Evolutionary conservation across 192 early-diverging fungal genomes (phyloP), one percentile per base, ranked within the genome.

Genomic region (Jimgerdemannia flammicorona): DNA sequence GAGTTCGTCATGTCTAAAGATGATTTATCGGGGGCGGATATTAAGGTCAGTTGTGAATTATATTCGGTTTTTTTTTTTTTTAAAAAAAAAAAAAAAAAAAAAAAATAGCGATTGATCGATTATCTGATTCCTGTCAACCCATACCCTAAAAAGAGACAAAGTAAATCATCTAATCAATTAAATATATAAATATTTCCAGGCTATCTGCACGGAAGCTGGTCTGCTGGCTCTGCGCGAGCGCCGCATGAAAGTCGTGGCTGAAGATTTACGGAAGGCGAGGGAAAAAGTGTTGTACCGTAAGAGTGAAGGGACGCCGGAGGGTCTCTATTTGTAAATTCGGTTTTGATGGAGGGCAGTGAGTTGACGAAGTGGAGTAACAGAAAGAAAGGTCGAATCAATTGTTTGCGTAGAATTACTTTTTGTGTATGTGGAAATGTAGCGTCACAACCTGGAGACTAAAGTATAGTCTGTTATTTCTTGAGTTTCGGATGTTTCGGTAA

Each of bases 1-100:
- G 98, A 99, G 78, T 97, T 98, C 89, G 95, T 99, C 66, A 98
- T 97, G 96, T 94, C 96, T 9, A 99, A 99, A 85, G 98, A 99
- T 84, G 98, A 99, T 80, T 86, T 99, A 64, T 95, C 93, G 69
- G 98, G 98, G 68, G 98, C 98, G 29, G 98, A 99, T 84, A 96
- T 99, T 75, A 99, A 99, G 87, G 90, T 90, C 78, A 69, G 19
- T 4, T 41, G 67, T 70, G 41, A 42, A 40, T 11, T 64, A 0
- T 14, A 59, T 14, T 6, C 49, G 49, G 8, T 1, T 59, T 6
- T 10, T 59, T 59, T 10, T 59, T 59, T 14, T 59, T 40, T 39
- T 66, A n/a, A n/a, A n/a, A n/a, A n/a, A n/a, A n/a, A n/a, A n/a
- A n/a, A n/a, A n/a, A n/a, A n/a, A n/a, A n/a, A n/a, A n/a, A n/a